Base-by-base conservation (phyloP, 306 rosid genomes). In the Clitoria ternatea region DNA sequence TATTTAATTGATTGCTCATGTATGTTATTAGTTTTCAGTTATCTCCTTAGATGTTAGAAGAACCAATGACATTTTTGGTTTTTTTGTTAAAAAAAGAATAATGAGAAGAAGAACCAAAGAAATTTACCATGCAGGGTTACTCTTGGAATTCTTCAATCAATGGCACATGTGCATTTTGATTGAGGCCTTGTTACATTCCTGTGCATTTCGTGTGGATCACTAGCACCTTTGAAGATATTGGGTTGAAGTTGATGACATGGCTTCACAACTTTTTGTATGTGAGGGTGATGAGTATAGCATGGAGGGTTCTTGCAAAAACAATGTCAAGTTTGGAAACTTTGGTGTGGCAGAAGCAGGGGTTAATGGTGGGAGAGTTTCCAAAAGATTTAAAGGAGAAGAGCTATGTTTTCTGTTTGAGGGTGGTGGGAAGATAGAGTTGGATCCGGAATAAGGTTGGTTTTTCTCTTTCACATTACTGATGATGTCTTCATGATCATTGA, bases 361-460 rank as follows among this genome's bases (percentile, higher is more conserved):
- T 24, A 68, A 70, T 56, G 79, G 42, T 27, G 97, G 87, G 47
- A 91, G 84, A 5, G 88, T 73, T 59, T 91, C 87, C 75, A 91
- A 70, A 43, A 89, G 86, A 62, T 87, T 81, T 61, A 86, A 60
- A 43, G 92, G 96, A 23, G 75, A 42, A 18, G 75, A 80, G 43
- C 55, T 61, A 44, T 54, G 78, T 56, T 75, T 68, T 43, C 29
- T 36, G 40, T 40, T 56, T 50, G 69, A 26, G 64, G n/a, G n/a
- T n/a, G 76, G 18, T 42, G 72, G 24, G 60, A 59, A 50, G 6
- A 49, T 43, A 24, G 76, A 70, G 35, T 61, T 69, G 55, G 61
- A 74, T 49, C 37, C 49, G 7, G 43, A 42, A 80, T 63, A 0
- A 66, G 66, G 10, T 2, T 69, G 79, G 33, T 27, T 59, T 66